Evolutionary conservation across 176 grass and related monocot genomes (phyloP).

Genomic region (Thalia dealbata): DNA sequence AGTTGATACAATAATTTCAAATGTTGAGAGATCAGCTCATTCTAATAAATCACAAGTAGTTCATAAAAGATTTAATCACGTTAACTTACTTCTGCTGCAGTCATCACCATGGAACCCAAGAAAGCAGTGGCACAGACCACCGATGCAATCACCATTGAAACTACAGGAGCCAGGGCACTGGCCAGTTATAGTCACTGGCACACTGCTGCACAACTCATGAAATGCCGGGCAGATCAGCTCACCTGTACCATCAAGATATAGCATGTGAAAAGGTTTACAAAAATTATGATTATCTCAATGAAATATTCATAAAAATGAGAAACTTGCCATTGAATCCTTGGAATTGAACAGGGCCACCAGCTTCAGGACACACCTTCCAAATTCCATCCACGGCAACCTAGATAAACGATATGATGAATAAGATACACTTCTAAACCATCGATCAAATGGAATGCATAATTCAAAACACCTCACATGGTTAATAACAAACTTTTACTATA

Average conservation of each 20-base stretch:
- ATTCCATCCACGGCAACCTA: constrained; percentile 97
- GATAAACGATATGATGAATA: constrained; percentile 5
- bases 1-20: neutral
- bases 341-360: constrained; percentile 89
- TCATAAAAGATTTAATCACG: neutral
- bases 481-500: no score
- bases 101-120: constrained; percentile 79
- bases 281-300: neutral
- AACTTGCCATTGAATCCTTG: constrained; percentile 85
- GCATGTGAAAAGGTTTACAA: constrained; percentile 20
- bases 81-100: constrained; percentile 69
- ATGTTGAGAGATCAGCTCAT: neutral
- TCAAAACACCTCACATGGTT: no score
- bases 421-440: neutral
- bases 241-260: constrained; percentile 44
- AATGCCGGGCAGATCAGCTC: constrained; percentile 93
- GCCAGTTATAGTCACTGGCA: constrained; percentile 41
- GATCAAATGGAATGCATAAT: neutral
- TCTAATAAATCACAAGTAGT: neutral
- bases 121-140: constrained; percentile 88
- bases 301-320: constrained; percentile 7
- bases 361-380: constrained; percentile 77
- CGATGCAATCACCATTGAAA: constrained; percentile 85
- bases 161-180: constrained; percentile 67
- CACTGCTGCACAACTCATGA: constrained; percentile 63